Conservation (phyloP, 495 filamentous ascomycete species). For the Penicillium lividum region DNA sequence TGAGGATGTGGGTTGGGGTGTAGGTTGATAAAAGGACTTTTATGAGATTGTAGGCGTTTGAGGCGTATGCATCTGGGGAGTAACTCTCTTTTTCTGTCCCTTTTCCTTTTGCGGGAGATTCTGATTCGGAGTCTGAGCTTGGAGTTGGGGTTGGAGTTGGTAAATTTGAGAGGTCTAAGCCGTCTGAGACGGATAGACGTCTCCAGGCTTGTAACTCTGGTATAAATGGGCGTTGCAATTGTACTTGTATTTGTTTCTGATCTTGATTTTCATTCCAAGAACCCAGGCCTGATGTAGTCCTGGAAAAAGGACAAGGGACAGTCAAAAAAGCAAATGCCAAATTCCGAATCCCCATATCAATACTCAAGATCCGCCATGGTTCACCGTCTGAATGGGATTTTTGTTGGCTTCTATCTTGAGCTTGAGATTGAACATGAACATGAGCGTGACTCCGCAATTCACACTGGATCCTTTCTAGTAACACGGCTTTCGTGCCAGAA, state of each 20-base stretch:
- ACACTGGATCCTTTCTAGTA: slow-evolving; percentile 31
- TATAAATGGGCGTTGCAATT: background rate
- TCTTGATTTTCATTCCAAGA: background rate
- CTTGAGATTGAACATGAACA: background rate
- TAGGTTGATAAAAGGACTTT: slow-evolving; percentile 46
- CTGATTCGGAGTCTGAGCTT: slow-evolving; percentile 3
- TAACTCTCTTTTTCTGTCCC: background rate
- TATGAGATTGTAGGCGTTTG: slow-evolving; percentile 63
- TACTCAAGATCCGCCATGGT: slow-evolving; percentile 63
- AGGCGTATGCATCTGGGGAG: slow-evolving; percentile 55
- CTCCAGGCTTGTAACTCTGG: slow-evolving; percentile 40
- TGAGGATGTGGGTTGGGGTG: slow-evolving; percentile 71
- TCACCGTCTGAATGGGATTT: background rate
- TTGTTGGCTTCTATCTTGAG: background rate
- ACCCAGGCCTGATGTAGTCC: background rate
- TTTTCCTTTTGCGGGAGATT: background rate
- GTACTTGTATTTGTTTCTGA: background rate
- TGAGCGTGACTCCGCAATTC: slow-evolving; percentile 16
- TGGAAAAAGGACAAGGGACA: slow-evolving; percentile 15
- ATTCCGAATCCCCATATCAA: slow-evolving; percentile 87
- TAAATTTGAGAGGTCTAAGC: background rate
- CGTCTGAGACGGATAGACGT: slow-evolving; percentile 31
- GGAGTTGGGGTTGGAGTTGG: slow-evolving; percentile 4
- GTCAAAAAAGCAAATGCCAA: slow-evolving; percentile 63
- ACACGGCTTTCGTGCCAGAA: slow-evolving; percentile 50